phyloP scores from a whole-genome alignment of 1,139 yeast species.

The Kodamaea ohmeri region DNA sequence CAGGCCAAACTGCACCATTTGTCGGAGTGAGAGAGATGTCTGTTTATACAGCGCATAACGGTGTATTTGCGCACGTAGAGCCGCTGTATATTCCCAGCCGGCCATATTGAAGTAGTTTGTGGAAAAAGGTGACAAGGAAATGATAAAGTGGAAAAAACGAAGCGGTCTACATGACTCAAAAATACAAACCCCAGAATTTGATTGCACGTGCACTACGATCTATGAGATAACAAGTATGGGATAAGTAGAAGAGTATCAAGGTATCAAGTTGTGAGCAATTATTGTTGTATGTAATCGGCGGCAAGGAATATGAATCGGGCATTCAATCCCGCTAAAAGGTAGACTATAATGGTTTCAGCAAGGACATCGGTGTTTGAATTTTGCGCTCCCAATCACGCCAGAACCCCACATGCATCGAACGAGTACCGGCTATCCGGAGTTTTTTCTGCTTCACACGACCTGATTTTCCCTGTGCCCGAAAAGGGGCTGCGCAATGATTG shows the following conservation, averaged over 20 bases:
- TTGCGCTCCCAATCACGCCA: background rate
- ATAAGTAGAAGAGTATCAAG: no score
- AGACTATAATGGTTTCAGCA: no score
- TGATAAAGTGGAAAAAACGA: background rate
- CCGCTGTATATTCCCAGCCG: slow-evolving; percentile 46
- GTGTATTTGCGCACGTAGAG: slow-evolving; percentile 39
- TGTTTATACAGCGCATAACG: slow-evolving; percentile 74
- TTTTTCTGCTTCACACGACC: slow-evolving; percentile 1
- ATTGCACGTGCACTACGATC: background rate
- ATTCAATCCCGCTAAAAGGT: no score
- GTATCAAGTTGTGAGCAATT: background rate
- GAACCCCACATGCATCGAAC: slow-evolving; percentile 1
- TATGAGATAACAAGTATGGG: background rate
- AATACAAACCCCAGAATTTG: background rate
- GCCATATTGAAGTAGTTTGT: slow-evolving; percentile 7
- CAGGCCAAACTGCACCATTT: slow-evolving; percentile 92
- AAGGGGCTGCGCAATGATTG: background rate
- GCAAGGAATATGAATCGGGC: no score
- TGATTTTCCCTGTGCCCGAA: background rate
- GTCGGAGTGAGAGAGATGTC: slow-evolving; percentile 79
- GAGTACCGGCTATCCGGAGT: slow-evolving; percentile 1
- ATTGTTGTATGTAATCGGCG: background rate
- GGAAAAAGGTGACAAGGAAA: no score
- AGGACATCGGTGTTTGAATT: no score
- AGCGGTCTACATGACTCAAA: background rate